Evolutionary conservation across 306 rosid species (phyloP), one percentile per base, ranked within the genome.

Genomic region (peach (Prunus persica)): DNA sequence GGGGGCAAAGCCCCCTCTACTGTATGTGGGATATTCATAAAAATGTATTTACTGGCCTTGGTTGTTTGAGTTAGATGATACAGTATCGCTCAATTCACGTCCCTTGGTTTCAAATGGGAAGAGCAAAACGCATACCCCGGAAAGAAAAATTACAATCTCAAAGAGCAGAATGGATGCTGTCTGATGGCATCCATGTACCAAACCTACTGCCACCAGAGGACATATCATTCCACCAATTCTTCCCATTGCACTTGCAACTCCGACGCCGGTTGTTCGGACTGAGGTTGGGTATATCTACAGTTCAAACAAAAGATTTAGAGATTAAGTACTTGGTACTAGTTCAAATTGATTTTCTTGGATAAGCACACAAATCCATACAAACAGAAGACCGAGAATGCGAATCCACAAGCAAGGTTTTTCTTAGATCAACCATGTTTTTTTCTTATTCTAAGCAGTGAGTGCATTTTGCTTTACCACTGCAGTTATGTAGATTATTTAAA

Each of bases 181-280:
- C 86, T 92, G 97, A 86, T 95, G 99, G 63, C 99, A 95, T 67
- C 87, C 90, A 32, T 89, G 91, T 9, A 95, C 93, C 82, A 95
- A 81, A 71, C 91, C 89, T 77, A 92, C 92, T 9, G 99, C 97
- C 73, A 95, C 99, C 32, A 92, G 76, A 58, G 99, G 97, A 72
- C 99, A 95, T 67, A 86, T 0, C 87, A 95, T 95, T 70, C 99
- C 99, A 19, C 99, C 99, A 47, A 92, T 89, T 81, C 99, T 89
- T 65, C 93, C 97, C 65, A 95, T 67, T 11, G 97, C 84, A 79
- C 97, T 92, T 50, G 97, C 99, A 56, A 91, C 61, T 86, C 99
- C 98, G 2, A 95, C 97, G 1, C 99, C 99, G 2, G 99, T 89
- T 81, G 97, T 83, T 88, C 97, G 85, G 7, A 91, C 86, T 20